phyloP scores from a whole-genome alignment of 768 basidiomycete species.

The Hygrocybe coccinea region DNA sequence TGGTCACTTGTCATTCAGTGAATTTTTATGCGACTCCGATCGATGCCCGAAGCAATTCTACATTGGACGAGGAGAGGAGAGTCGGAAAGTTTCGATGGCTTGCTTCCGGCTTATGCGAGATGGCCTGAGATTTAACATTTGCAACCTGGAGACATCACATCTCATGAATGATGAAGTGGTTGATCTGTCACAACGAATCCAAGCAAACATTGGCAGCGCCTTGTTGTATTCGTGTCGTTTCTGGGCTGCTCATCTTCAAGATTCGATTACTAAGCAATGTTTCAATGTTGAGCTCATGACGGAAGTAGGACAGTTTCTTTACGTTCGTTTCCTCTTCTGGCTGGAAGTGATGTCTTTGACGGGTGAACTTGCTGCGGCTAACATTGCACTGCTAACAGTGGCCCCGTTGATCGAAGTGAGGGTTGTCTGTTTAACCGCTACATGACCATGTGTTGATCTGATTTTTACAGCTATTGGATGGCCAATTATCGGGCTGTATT shows the following conservation, averaged over 20 bases:
- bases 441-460: not conserved
- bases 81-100: slow-evolving; percentile 21
- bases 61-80: not conserved
- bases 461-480: not conserved
- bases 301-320: slow-evolving; percentile 18
- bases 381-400: slow-evolving; percentile 1
- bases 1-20: slow-evolving; percentile 1
- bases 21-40: not conserved
- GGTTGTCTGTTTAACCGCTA: not conserved
- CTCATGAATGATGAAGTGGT: slow-evolving; percentile 26
- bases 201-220: slow-evolving; percentile 21
- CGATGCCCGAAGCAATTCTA: not conserved
- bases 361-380: slow-evolving; percentile 10
- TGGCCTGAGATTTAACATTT: slow-evolving; percentile 39
- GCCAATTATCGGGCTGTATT: not conserved
- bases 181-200: slow-evolving; percentile 15
- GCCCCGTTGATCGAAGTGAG: not conserved
- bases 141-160: slow-evolving; percentile 31
- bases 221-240: slow-evolving; percentile 35
- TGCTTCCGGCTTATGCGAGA: slow-evolving; percentile 29
- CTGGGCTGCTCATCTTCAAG: slow-evolving; percentile 32
- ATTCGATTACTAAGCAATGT: not conserved
- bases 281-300: slow-evolving; percentile 3
- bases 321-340: slow-evolving; percentile 32
- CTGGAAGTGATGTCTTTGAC: slow-evolving; percentile 32